These are phyloP conservation scores for Fraxinus platypoda DNA, from an alignment of 305 asterid species.

Conservation along the genomic window DNA sequence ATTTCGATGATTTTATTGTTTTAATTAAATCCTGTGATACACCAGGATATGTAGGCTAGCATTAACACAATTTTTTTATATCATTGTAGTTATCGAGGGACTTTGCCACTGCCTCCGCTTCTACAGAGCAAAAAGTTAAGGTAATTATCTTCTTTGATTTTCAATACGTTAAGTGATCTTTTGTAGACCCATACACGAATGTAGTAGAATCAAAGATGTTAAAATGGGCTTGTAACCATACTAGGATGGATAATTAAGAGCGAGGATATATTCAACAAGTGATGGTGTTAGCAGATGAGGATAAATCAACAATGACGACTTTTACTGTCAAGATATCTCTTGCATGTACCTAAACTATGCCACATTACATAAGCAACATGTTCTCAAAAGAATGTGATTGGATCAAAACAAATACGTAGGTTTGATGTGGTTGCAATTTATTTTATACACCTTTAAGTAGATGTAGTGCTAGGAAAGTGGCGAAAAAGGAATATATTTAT, in stretches of 20 bases:
- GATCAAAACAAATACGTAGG: neutral
- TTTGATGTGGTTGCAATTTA: neutral
- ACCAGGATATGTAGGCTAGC: slow-evolving; percentile 10
- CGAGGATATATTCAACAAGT: neutral
- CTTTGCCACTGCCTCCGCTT: slow-evolving; percentile 53
- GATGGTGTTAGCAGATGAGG: neutral
- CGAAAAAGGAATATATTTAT: neutral
- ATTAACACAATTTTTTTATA: slow-evolving; percentile 1
- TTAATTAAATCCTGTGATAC: neutral
- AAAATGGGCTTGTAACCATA: neutral
- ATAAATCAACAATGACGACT: neutral
- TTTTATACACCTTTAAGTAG: neutral
- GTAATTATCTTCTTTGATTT: slow-evolving; percentile 29
- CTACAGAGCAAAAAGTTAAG: slow-evolving; percentile 69
- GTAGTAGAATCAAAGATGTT: slow-evolving; percentile 1
- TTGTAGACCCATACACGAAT: neutral
- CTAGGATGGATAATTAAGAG: neutral
- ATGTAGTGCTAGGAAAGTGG: neutral
- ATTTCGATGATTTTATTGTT: neutral
- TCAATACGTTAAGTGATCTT: slow-evolving; percentile 52
- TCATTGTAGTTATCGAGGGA: slow-evolving; percentile 60
- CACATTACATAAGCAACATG: neutral
- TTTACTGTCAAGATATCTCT: neutral
- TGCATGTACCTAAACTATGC: neutral
- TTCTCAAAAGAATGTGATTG: neutral